Base-by-base conservation (phyloP, 2,329 filamentous ascomycete genomes). In the Allantophomopsis cytisporea region DNA sequence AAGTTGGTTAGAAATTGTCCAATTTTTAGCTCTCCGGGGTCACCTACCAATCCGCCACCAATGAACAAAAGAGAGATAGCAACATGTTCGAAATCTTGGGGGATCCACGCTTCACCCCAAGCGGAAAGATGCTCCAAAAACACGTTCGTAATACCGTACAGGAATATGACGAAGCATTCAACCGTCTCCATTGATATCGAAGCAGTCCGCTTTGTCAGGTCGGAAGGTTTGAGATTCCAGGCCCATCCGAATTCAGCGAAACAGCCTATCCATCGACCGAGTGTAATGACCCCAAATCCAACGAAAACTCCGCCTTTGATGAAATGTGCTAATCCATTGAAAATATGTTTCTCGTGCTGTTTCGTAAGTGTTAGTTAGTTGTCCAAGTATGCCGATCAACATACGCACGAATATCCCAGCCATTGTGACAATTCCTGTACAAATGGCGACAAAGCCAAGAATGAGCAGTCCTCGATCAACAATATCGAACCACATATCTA, bases 351-450 rank as follows among this genome's bases (percentile, higher is more conserved):
- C 21, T 21, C 39, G 11, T 38, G 36, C 40, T 42, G 37, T 42
- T 42, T 39, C 31, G 35, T 39, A 36, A 21, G 7, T 37, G 31
- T 42, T 36, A 42, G 37, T 31, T 28, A 39, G 31, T 39, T 35
- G 34, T 40, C 21, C 39, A 40, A 37, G 23, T 35, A 39, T n/a
- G n/a, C n/a, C n/a, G n/a, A 40, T 41, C 16, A 41, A 35, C 35
- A 37, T 40, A 41, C 39, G 35, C 28, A 41, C 39, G 16, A 41
- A 41, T 31, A 41, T 38, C 30, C 39, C 39, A 31, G 39, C 17
- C 35, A 41, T 37, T 31, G 35, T 41, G 35, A 41, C 39, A 38
- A 41, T 41, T 41, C 39, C 39, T 17, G 34, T 38, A 33, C 39
- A 41, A 21, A 41, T 41, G 32, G 39, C 39, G 21, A 41, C 35